Base-by-base conservation (phyloP, 352 stramenopile species). In the Phytophthora meadii region DNA sequence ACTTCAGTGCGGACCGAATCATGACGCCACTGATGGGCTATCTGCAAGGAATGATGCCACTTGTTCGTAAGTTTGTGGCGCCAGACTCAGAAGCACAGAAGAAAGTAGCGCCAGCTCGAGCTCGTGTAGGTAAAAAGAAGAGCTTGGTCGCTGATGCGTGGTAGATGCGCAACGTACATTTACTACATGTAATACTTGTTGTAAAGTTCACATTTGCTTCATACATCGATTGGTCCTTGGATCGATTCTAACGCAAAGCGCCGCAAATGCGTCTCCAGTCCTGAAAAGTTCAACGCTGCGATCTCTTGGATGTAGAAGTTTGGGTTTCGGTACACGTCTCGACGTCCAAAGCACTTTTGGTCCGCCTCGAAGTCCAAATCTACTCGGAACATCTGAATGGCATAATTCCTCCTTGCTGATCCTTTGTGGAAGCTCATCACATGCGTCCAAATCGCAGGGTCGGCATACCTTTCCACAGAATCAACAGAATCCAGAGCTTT, bases 371-470 rank as follows among this genome's bases (percentile, higher is more conserved):
- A 86, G 6, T 53, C 57, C 5, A 70, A 45, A 10, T 48, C 53
- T 14, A 56, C 60, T 36, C 70, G 52, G 50, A 75, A 87, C 48
- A 74, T 72, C 44, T 85, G 61, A 25, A 88, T 74, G 30, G 25
- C 60, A 59, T 82, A 87, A 45, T 84, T 61, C 44, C 27, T 58
- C 51, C 2, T 61, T 55, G 30, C 61, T 61, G 24, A 71, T 51
- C 48, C 17, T 9, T 48, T 65, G 51, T 78, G 77, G 48, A 92
- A 82, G 24, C 77, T 69, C 57, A 82, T 58, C n/a, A 92, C 42
- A 55, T 90, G 81, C 1, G 84, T 89, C 75, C 83, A 87, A 65
- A 90, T 82, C 5, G 50, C 56, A 24, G 76, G 78, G 40, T 86
- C 77, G 11, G 65, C 49, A 36, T 61, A 57, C 19, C 22, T 55